Evolutionary conservation across 2,329 filamentous ascomycete genomes (phyloP).

Genomic region (Penicillium sp.): DNA sequence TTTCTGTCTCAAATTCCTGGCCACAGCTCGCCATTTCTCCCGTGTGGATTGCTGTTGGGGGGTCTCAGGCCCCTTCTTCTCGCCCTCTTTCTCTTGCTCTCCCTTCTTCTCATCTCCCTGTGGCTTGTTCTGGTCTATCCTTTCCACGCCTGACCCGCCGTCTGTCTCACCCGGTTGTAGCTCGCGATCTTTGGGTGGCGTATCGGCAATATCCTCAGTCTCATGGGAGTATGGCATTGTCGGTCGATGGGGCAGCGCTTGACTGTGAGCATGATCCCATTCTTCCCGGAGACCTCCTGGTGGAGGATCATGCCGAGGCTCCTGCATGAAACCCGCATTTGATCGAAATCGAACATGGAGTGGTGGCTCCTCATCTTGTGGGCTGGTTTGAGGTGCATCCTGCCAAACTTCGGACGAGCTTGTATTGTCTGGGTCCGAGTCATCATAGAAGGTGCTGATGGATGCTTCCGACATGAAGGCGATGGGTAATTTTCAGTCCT

Average conservation of each 20-base stretch:
- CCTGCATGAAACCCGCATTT: neutral
- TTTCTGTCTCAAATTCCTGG: conserved; percentile 12
- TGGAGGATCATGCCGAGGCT: conserved; percentile 5
- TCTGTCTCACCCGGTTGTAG: neutral
- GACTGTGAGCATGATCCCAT: conserved; percentile 10
- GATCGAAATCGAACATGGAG: conserved; percentile 21
- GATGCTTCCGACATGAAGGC: conserved; percentile 7
- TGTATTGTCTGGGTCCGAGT: conserved; percentile 2
- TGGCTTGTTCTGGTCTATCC: conserved; percentile 1
- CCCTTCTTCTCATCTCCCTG: conserved; percentile 1
- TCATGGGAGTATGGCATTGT: conserved; percentile 24
- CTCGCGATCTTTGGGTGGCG: conserved; percentile 3
- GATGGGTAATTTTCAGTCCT: neutral
- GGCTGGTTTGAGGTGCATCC: conserved; percentile 2
- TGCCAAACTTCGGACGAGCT: neutral
- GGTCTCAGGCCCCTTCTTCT: neutral
- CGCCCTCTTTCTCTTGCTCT: neutral
- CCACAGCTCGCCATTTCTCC: conserved; percentile 1
- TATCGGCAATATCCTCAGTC: conserved; percentile 31
- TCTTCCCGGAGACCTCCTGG: conserved; percentile 8
- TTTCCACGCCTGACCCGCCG: neutral
- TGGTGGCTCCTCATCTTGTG: neutral
- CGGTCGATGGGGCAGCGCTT: conserved; percentile 16
- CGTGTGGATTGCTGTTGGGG: neutral
- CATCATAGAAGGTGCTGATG: neutral